Conservation (phyloP, 208 protist species). For the Crithidia thermophila region DNA sequence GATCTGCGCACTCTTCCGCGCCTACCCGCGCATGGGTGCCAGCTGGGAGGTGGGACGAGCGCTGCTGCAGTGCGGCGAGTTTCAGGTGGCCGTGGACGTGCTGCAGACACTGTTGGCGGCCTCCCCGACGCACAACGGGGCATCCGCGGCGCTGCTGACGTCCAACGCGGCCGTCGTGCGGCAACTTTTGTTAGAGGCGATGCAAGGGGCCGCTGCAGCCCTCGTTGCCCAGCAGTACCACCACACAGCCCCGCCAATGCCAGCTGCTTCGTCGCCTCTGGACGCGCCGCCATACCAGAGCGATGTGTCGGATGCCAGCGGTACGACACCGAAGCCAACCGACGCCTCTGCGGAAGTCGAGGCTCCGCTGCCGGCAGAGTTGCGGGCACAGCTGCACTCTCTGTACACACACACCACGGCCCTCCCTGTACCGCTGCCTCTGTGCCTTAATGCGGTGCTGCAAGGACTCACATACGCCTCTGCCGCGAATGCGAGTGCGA, state of each 20-base stretch:
- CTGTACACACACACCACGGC: slow-evolving; percentile 18
- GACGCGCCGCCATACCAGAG: no score
- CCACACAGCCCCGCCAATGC: neutral
- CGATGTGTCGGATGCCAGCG: no score
- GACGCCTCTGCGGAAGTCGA: slow-evolving; percentile 5
- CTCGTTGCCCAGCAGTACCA: slow-evolving; percentile 11
- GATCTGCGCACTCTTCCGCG: slow-evolving; percentile 41
- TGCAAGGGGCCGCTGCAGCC: slow-evolving; percentile 27
- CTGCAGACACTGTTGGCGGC: slow-evolving; percentile 42
- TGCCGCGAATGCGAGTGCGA: neutral
- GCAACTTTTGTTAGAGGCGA: slow-evolving; percentile 30
- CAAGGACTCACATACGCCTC: slow-evolving; percentile 13
- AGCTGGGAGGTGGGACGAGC: slow-evolving; percentile 73
- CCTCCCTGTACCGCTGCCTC: slow-evolving; percentile 21
- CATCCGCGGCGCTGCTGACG: neutral
- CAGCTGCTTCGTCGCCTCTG: neutral
- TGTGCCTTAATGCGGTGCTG: slow-evolving; percentile 30
- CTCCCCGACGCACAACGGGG: neutral
- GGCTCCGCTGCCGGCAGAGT: slow-evolving; percentile 21
- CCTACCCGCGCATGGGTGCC: slow-evolving; percentile 53
- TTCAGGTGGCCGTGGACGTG: slow-evolving; percentile 44
- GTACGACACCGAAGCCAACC: no score
- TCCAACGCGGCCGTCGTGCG: slow-evolving; percentile 20
- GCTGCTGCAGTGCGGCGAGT: slow-evolving; percentile 44
- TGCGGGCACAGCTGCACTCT: slow-evolving; percentile 18